A percentile compares a stretch with the other conserved stretches of the same genome.
These are phyloP conservation scores for Epichloe gansuensis DNA, from an alignment of 2,329 filamentous ascomycete genomes.

Conservation along the genomic window DNA sequence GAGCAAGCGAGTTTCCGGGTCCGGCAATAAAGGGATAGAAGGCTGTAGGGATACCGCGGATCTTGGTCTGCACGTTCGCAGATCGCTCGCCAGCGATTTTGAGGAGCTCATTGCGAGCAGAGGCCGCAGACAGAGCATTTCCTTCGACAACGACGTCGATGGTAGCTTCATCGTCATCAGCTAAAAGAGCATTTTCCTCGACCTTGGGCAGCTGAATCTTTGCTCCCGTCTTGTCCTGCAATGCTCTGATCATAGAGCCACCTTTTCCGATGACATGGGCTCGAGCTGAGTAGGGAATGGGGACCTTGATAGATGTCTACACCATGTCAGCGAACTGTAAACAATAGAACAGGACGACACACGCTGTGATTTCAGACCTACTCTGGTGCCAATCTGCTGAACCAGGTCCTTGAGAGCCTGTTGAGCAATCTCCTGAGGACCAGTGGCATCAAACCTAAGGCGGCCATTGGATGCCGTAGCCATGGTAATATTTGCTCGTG, in stretches of 20 bases:
- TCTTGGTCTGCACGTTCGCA: constrained; percentile 65
- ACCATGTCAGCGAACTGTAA: constrained; percentile 2
- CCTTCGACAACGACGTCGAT: constrained; percentile 86
- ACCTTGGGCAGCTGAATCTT: constrained; percentile 79
- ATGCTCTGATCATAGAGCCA: constrained; percentile 77
- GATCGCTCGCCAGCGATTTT: constrained; percentile 80
- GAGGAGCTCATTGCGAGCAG: constrained; percentile 72
- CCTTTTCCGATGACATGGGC: constrained; percentile 88
- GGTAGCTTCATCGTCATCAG: constrained; percentile 66
- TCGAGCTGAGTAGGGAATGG: constrained; percentile 71
- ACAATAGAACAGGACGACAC: not conserved
- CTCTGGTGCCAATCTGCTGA: constrained; percentile 75
- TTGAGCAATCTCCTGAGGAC: constrained; percentile 70
- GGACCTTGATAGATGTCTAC: constrained; percentile 51
- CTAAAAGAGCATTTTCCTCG: constrained; percentile 45
- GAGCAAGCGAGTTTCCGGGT: constrained; percentile 53
- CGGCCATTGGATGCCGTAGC: constrained; percentile 57
- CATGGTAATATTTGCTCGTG: constrained; percentile 74
- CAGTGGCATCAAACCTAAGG: constrained; percentile 72
- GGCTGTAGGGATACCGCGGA: constrained; percentile 76
- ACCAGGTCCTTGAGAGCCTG: constrained; percentile 84
- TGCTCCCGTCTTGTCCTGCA: constrained; percentile 82
- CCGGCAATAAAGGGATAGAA: constrained; percentile 94
- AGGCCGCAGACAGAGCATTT: constrained; percentile 74
- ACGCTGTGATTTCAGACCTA: constrained; percentile 27